A percentile compares a stretch with the other conserved stretches of the same genome.
phyloP scores from a whole-genome alignment of 306 rosid genomes.

The Cucurbita argyrosperma region DNA sequence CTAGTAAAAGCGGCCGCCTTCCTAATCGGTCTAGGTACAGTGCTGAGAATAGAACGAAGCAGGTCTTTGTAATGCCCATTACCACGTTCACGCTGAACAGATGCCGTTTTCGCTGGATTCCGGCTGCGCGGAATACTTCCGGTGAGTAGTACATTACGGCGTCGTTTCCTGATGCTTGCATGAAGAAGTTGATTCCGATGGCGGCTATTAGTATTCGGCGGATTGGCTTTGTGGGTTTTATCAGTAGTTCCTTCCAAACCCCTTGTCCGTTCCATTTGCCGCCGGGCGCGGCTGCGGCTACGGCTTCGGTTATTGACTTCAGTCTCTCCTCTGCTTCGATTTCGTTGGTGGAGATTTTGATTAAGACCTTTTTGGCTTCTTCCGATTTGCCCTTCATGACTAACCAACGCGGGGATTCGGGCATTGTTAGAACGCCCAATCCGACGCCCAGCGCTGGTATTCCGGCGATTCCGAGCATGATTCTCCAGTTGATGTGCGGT shows the following conservation, averaged over 20 bases:
- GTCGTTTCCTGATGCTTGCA: conserved; percentile 94
- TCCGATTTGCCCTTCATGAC: conserved; percentile 37
- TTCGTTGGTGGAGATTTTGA: conserved; percentile 27
- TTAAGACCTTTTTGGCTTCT: conserved; percentile 48
- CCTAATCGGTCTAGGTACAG: conserved; percentile 47
- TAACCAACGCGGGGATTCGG: conserved; percentile 77
- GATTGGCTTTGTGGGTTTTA: conserved; percentile 34
- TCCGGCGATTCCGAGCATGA: conserved; percentile 67
- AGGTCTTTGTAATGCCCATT: conserved; percentile 52
- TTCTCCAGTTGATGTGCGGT: conserved; percentile 34
- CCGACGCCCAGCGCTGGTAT: conserved; percentile 38
- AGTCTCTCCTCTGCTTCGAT: conserved; percentile 57
- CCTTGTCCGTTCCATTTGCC: conserved; percentile 21
- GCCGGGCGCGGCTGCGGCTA: background rate
- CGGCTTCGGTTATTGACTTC: conserved; percentile 33
- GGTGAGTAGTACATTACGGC: conserved; percentile 77
- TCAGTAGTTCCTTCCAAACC: conserved; percentile 59
- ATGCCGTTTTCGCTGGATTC: conserved; percentile 29
- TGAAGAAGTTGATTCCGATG: conserved; percentile 68
- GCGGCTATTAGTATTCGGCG: conserved; percentile 48
- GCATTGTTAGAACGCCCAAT: conserved; percentile 50
- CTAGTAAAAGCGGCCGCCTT: conserved; percentile 54
- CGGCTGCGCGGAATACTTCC: conserved; percentile 59
- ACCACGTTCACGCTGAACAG: conserved; percentile 51
- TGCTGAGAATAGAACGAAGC: conserved; percentile 47